Evolutionary conservation across 1,284 basidiomycete genomes (phyloP), one percentile per base, ranked within the genome.

Genomic region (Apiotrichum brassicae): DNA sequence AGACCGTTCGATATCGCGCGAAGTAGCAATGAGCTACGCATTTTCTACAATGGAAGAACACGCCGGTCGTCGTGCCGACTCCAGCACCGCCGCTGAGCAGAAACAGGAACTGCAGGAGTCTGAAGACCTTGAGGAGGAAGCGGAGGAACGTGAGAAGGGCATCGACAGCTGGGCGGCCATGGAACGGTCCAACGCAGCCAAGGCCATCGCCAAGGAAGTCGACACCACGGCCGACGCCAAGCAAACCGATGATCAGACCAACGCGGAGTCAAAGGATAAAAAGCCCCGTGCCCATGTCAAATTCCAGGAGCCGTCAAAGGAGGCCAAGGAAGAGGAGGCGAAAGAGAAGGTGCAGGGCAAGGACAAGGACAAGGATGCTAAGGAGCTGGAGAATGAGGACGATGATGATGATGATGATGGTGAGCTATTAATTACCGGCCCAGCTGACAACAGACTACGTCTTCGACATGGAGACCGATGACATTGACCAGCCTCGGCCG

Each of bases 401-500:
- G 52, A 48, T 43, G 43, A 36, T 38, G 49, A 51, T 24, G 37
- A 57, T 20, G 51, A 57, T 6, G 62, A 61, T 12, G 63, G 61
- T 63, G 49, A 56, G 60, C 44, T 30, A 11, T 18, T 14, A 8
- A 19, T 11, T 11, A 46, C 22, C 3, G 34, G 18, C 38, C 4
- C 3, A 12, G 42, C 49, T 54, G 30, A 51, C 49, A 12, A 6
- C 43, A 70, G 71, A 69, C 30, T 62, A 67, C 44, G 69, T 74
- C 16, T 74, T 74, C 43, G 72, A 74, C 41, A 68, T 74, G 53
- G 72, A 74, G 32, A 51, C 65, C 18, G 69, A 71, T 25, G 64
- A 65, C 32, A 4, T 22, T 18, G 19, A n/a, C n/a, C 13, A 11
- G 16, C 16, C 33, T 9, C 11, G 12, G 19, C 23, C 43, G 20